phyloP scores from a whole-genome alignment of 208 protist species.

The Borovskyia barvae region DNA sequence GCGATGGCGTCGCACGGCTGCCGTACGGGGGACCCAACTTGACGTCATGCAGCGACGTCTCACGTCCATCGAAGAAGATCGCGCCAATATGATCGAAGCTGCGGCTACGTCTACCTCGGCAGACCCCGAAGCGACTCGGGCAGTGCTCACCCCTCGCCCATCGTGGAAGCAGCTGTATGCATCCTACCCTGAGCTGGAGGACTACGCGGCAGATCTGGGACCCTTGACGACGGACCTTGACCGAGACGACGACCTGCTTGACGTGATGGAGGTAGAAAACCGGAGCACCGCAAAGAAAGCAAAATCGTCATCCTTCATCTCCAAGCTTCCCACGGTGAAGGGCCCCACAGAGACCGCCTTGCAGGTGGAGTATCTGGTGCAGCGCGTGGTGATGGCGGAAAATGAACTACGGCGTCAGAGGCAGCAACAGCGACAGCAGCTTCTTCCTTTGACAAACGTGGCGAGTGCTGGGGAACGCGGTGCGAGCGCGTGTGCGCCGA shows the following conservation, averaged over 20 bases:
- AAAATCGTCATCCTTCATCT: background rate
- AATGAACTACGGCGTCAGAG: slow-evolving; percentile 16
- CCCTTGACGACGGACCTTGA: slow-evolving; percentile 8
- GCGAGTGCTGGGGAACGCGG: too few species aligned
- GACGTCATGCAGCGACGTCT: slow-evolving; percentile 72
- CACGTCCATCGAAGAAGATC: slow-evolving; percentile 40
- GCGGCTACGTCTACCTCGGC: background rate
- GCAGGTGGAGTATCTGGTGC: slow-evolving; percentile 77
- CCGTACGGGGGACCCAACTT: slow-evolving; percentile 75
- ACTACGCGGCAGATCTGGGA: slow-evolving; percentile 26
- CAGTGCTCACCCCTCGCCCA: slow-evolving; percentile 69
- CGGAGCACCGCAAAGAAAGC: background rate
- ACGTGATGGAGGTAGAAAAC: background rate
- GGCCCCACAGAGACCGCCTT: slow-evolving; percentile 44
- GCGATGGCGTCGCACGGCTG: slow-evolving; percentile 71
- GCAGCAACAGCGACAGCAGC: slow-evolving; percentile 3
- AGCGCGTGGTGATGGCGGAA: slow-evolving; percentile 41
- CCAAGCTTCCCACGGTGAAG: slow-evolving; percentile 21
- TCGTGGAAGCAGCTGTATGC: slow-evolving; percentile 49
- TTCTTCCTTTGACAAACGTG: background rate
- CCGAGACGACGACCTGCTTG: background rate
- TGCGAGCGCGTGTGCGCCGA: background rate
- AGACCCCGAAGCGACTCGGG: background rate
- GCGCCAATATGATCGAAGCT: slow-evolving; percentile 18
- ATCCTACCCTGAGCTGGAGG: slow-evolving; percentile 37